phyloP scores from a whole-genome alignment of 73 alveolate species.

The Effrenium voratum region DNA sequence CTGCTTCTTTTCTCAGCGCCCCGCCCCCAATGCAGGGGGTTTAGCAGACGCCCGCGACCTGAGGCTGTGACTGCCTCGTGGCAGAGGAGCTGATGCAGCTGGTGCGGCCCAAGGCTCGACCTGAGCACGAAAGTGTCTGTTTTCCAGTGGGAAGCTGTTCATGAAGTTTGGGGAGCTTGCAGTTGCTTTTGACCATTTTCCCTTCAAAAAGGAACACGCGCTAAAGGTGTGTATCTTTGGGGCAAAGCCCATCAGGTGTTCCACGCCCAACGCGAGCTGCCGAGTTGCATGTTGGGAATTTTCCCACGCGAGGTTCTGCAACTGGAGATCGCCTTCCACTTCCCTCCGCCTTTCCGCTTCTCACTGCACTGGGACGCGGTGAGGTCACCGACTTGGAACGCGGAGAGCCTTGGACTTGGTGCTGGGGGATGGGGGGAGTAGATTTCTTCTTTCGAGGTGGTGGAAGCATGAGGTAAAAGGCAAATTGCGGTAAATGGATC shows the following conservation, averaged over 20 bases:
- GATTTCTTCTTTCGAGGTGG: too few relatives aligned
- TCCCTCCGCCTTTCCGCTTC: constrained; percentile 93
- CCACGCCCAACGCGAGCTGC: too few relatives aligned
- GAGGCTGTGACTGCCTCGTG: constrained; percentile 52
- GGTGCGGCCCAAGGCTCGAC: constrained; percentile 60
- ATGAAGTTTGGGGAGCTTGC: background rate
- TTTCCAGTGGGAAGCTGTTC: background rate
- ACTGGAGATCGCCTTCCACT: constrained; percentile 76
- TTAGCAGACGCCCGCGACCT: background rate
- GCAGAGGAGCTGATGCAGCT: constrained; percentile 58
- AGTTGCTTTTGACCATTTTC: too few relatives aligned
- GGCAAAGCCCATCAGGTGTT: too few relatives aligned
- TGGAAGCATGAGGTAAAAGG: too few relatives aligned
- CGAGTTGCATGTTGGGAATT: background rate
- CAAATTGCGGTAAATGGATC: too few relatives aligned
- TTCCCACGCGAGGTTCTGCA: constrained; percentile 56
- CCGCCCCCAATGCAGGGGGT: background rate
- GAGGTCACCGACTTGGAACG: constrained; percentile 2
- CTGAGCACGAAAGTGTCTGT: background rate
- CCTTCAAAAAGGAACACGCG: too few relatives aligned
- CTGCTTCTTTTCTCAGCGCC: background rate
- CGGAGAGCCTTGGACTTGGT: background rate
- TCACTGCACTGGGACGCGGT: constrained; percentile 58
- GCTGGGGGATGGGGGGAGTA: too few relatives aligned
- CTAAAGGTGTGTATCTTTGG: too few relatives aligned